Base-by-base conservation (phyloP, 768 basidiomycete genomes). In the Boletus edulis region DNA sequence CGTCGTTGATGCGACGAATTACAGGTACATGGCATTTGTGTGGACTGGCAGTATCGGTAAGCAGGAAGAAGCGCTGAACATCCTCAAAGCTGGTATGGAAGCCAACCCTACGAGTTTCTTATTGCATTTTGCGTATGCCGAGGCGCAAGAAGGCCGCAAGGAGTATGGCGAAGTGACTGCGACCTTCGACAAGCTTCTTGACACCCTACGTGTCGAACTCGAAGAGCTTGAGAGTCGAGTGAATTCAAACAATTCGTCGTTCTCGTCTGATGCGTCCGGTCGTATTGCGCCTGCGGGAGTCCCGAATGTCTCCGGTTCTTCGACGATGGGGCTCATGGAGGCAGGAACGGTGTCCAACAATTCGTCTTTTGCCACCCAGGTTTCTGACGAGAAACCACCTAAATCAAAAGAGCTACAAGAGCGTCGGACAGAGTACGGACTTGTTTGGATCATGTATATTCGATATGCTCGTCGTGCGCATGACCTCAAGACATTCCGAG, bases 381-480 rank as follows among this genome's bases (percentile, higher is more conserved):
- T 61, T 15, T 77, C 78, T 4, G 84, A 86, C 22, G 81, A 81
- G 31, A 83, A 80, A 58, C 76, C 75, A 5, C 72, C 72, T 14
- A 82, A 82, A 59, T 66, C 72, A 18, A 81, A 85, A 54, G 87
- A 88, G 42, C 66, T 84, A 5, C 70, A 70, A 60, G 72, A 72
- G 20, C 76, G 83, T 57, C 76, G 81, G 61, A 82, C 81, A 43
- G 91, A 91, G 62, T 91, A 83, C 67, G 85, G 86, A 9, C 76
- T 92, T 37, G 92, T 84, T 14, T 89, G 81, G 81, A 94, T 83
- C 67, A 87, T 93, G 79, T 94, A 95, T 67, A 96, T 98, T 87
- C 81, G 96, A 11, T 98, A 95, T 64, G 88, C 87, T 13, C 76
- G 91, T 57, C 80, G 97, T 41, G 85, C 94, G 5, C 92, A 96